phyloP scores from a whole-genome alignment of 202 grass and related monocot genomes.

The Carex arenaria region DNA sequence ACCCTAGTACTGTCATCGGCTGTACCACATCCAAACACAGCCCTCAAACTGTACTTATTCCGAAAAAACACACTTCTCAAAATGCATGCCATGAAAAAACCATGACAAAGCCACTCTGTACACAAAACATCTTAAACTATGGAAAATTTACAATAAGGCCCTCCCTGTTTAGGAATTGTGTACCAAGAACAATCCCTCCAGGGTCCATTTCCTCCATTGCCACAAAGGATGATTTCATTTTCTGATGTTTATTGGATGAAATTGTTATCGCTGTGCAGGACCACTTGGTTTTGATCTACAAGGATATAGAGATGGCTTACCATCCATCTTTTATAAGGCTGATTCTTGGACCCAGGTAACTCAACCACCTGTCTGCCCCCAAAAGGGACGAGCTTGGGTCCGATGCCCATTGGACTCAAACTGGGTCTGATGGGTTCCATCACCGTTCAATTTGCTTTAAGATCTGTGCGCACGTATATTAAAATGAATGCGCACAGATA shows the following conservation, averaged over 20 bases:
- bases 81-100: background rate
- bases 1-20: background rate
- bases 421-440: too few species aligned
- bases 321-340: slow-evolving; percentile 32
- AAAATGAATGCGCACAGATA: too few species aligned
- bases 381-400: too few species aligned
- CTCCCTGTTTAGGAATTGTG: background rate
- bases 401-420: too few species aligned
- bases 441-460: too few species aligned
- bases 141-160: background rate
- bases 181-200: background rate
- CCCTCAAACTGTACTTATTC: background rate
- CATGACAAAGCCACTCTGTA: background rate
- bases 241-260: background rate
- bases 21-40: background rate
- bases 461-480: too few species aligned
- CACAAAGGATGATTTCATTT: background rate
- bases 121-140: background rate
- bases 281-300: slow-evolving; percentile 47
- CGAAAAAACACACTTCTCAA: background rate
- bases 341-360: slow-evolving; percentile 57
- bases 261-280: slow-evolving; percentile 26
- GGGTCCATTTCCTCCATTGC: background rate
- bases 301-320: slow-evolving; percentile 33
- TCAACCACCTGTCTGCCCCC: background rate